Conservation (phyloP, 306 rosid species). For the Castanea crenata region DNA sequence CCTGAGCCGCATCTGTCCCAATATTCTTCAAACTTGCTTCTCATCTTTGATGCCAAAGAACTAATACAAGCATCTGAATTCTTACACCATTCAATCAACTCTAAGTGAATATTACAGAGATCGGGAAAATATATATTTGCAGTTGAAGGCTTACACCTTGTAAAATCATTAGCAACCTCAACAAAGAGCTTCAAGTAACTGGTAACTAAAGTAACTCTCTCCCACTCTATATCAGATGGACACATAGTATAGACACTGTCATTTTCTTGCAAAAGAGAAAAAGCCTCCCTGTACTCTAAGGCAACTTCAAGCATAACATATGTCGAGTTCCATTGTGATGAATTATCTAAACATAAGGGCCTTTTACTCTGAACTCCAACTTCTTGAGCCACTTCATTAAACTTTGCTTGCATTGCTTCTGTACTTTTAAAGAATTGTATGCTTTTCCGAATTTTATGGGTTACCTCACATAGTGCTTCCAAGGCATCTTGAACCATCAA, state of each 20-base stretch:
- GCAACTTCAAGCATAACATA: constrained; percentile 80
- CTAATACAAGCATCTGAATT: constrained; percentile 64
- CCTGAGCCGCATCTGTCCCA: constrained; percentile 89
- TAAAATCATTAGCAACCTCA: constrained; percentile 58
- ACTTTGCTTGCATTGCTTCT: constrained; percentile 58
- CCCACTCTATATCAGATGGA: constrained; percentile 79
- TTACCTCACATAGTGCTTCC: constrained; percentile 53
- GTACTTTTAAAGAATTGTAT: constrained; percentile 67
- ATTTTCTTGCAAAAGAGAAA: constrained; percentile 69
- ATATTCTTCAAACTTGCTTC: constrained; percentile 82
- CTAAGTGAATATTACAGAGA: constrained; percentile 82
- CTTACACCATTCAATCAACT: constrained; percentile 90
- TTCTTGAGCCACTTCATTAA: constrained; percentile 66
- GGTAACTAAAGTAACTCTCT: constrained; percentile 47
- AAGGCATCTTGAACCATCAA: constrained; percentile 50
- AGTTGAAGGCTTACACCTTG: constrained; percentile 61
- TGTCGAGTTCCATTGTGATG: constrained; percentile 68
- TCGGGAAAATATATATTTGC: constrained; percentile 85
- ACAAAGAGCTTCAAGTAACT: constrained; percentile 75
- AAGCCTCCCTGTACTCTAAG: constrained; percentile 71
- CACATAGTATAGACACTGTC: constrained; percentile 45
- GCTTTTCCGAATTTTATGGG: constrained; percentile 62
- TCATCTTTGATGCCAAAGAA: constrained; percentile 71
- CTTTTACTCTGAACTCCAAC: constrained; percentile 60
- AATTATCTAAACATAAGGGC: constrained; percentile 63